Evolutionary conservation across 176 grass and related monocot species (phyloP), one percentile per base, ranked within the genome.

Genomic region (Oropetium thomaeum): DNA sequence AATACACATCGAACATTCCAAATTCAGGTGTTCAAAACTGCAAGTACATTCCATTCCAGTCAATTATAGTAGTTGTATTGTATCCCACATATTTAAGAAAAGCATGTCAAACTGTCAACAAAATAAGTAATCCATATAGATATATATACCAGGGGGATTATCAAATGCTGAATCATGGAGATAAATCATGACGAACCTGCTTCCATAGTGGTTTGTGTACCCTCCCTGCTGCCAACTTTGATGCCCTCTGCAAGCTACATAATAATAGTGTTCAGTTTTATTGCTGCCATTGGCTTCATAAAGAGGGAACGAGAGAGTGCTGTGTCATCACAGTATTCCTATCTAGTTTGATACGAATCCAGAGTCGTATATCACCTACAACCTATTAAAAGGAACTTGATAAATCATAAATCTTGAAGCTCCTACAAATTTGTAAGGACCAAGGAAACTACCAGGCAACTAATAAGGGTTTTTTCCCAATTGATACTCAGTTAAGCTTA

Each of bases 151-250:
- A 11, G 3, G 7, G 39, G 52, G 31, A 33, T 30, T 76, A 76
- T 63, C 19, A 52, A 73, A 60, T 22, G 52, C 34, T 51, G 31
- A 44, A 70, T 19, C 47, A 62, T 25, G 40, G 27, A 22, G 48
- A 70, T 68, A 45, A 63, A 84, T 15, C 11, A 28, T 43, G 54
- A 59, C 76, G 34, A 77, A 98, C 96, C 89, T 98, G 91, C 82
- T 98, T 98, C 96, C 96, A 98, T 41, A 98, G 81, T 69, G 96
- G 88, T 73, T 92, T 98, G 80, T 83, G 88, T 48, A 87, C 58
- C 66, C 96, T 85, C 53, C 86, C 84, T 37, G 84, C 75, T 84
- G 82, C 76, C 80, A 98, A 83, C 82, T 88, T 90, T 62, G 85
- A 94, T 85, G 89, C 65, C 79, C 86, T 92, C 84, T 98, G 96